Base-by-base conservation (phyloP, 805 yeast genomes). In the Teunomyces kruisii region DNA sequence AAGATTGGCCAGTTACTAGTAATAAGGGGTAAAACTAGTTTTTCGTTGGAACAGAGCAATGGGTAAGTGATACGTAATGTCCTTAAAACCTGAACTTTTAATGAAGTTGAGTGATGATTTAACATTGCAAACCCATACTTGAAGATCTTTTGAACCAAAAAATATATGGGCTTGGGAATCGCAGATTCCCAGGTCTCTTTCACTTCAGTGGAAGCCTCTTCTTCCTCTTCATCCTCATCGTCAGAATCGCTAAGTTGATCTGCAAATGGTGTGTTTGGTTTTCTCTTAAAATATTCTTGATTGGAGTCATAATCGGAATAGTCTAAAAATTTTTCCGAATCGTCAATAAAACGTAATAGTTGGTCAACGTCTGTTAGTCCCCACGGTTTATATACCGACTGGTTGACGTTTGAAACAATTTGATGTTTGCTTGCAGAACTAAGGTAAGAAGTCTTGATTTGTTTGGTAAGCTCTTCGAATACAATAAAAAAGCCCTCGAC, bases 401-500 rank as follows among this genome's bases (percentile, higher is more conserved):
- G 46, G 15, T 62, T 55, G 4, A 6, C 28, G 9, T 24, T 27
- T 12, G 39, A 9, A 17, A 49, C 42, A 7, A 22, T 35, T 32
- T 24, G 52, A 14, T 49, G 15, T 12, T 14, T 15, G 6, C 10
- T 19, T 14, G 53, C 14, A 22, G 44, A 28, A 2, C 40, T 39
- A 40, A 76, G 45, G 53, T 74, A 77, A 33, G 58, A 43, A 14
- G 63, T 59, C 27, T 62, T 59, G 30, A 81, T 64, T 55, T 82
- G 83, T 27, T 65, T 64, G 6, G 82, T 68, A 4, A 88, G 62
- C 19, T 80, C 83, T 43, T 78, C 78, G 55, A 91, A 88, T 0
- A 88, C 84, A 2, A 74, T 64, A 49, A 90, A 86, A 47, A 88
- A 83, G 1, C 88, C 88, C 46, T 83, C 83, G 43, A 88, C 83